phyloP scores from a whole-genome alignment of 2,329 filamentous ascomycete genomes.

The Penicillium janthinellum region DNA sequence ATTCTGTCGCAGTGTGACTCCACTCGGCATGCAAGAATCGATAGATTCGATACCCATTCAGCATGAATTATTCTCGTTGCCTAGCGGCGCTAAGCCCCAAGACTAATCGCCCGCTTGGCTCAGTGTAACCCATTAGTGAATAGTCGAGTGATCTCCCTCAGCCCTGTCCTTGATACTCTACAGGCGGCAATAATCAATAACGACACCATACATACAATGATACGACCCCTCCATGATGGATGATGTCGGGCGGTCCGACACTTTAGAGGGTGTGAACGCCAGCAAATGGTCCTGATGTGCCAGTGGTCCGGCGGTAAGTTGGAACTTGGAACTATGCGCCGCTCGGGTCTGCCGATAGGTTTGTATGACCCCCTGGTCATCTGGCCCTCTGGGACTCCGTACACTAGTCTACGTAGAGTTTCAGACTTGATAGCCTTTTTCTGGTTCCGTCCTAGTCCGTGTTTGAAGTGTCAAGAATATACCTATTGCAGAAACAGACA shows the following conservation, averaged over 20 bases:
- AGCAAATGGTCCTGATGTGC: neutral
- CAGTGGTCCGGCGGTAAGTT: neutral
- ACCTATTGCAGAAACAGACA: neutral
- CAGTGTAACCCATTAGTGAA: neutral
- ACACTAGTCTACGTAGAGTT: neutral
- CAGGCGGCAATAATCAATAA: neutral
- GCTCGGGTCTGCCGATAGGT: neutral
- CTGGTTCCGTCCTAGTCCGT: neutral
- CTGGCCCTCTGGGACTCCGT: neutral
- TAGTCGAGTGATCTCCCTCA: neutral
- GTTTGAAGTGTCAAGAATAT: neutral
- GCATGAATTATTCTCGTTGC: constrained; percentile 2
- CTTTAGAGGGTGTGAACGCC: neutral
- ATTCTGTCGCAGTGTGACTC: neutral
- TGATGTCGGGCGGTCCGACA: neutral
- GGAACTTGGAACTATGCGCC: neutral
- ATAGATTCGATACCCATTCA: too few species aligned
- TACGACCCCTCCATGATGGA: neutral
- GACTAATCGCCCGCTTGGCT: neutral
- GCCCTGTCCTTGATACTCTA: neutral
- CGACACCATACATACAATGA: neutral
- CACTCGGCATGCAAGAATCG: neutral
- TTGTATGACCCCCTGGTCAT: neutral
- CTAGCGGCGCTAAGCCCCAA: constrained; percentile 2
- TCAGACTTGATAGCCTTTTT: neutral